These are phyloP conservation scores for Nitzschia sp. DNA, from an alignment of 108 stramenopile species.

Conservation along the genomic window DNA sequence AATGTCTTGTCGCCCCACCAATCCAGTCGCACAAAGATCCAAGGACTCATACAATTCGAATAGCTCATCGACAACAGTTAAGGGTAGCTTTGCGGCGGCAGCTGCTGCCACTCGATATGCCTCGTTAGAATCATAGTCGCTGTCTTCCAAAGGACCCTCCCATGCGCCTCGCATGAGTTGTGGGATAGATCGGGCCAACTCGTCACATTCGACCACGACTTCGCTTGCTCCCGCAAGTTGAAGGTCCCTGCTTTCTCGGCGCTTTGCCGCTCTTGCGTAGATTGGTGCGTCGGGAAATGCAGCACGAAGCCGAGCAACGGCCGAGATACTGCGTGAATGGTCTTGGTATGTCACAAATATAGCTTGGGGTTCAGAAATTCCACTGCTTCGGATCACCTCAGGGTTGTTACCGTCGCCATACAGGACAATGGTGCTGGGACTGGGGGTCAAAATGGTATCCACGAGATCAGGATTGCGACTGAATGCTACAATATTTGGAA, in stretches of 20 bases:
- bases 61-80: constrained; percentile 25
- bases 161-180: constrained; percentile 35
- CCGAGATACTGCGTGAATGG: constrained; percentile 33
- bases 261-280: constrained; percentile 46
- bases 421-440: constrained; percentile 38
- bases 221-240: constrained; percentile 57
- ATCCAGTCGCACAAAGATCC: constrained; percentile 26
- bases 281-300: constrained; percentile 54
- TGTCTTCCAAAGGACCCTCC: constrained; percentile 5
- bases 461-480: constrained; percentile 48
- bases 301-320: constrained; percentile 47
- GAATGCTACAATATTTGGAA: constrained; percentile 61
- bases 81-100: constrained; percentile 27
- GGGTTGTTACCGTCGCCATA: constrained; percentile 65
- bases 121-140: constrained; percentile 4
- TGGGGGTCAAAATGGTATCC: constrained; percentile 40
- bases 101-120: constrained; percentile 20
- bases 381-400: constrained; percentile 50
- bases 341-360: constrained; percentile 68
- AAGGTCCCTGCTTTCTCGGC: constrained; percentile 48
- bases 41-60: constrained; percentile 38
- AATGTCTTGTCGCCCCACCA: constrained; percentile 26
- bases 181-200: constrained; percentile 49
- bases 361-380: constrained; percentile 51
- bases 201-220: constrained; percentile 63